Base-by-base conservation (phyloP, 1,139 yeast species). In the Candida labiduridarum region DNA sequence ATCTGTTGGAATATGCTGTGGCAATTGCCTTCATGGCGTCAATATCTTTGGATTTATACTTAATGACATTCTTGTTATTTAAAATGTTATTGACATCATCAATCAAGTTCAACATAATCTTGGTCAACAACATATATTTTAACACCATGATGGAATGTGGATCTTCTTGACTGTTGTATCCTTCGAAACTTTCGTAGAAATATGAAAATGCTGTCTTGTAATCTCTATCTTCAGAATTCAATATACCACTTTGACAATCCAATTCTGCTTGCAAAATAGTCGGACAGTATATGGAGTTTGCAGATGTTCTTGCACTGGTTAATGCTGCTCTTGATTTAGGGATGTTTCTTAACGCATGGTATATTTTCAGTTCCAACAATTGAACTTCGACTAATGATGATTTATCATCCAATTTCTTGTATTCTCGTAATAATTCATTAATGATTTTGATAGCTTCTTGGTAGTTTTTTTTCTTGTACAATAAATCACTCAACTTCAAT, bases 1-100 rank as follows among this genome's bases (percentile, higher is more conserved):
- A 89, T 69, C 97, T 84, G 68, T 94, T 85, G 42, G 90, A 80
- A 67, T 92, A 92, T 2, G 99, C 97, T 38, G 84, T 79, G 1
- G 98, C 89, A 58, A 95, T 89, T 2, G 96, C 87, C 65, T 87
- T 89, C 96, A 94, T 92, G 40, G 98, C 97, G 62, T 94, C 98
- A 49, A 81, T 80, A 53, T 82, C 85, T 49, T 67, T 69, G 5
- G 92, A 87, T 56, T 89, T 86, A 68, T 85, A 92, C 65, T 89
- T 89, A 54, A 82, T 77, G 22, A 90, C 94, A 58, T 89, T 85
- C 69, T 94, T 92, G 65, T 89, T 87, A 55, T 80, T 78, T 61
- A 94, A 75, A 50, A 94, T 81, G 56, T 83, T 80, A 59, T 87
- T 88, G 47, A 92, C 89, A 60, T 95, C 99, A 61, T 87, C 96